These are phyloP conservation scores for Terfezia boudieri DNA, from an alignment of 495 filamentous ascomycete species.

Conservation along the genomic window DNA sequence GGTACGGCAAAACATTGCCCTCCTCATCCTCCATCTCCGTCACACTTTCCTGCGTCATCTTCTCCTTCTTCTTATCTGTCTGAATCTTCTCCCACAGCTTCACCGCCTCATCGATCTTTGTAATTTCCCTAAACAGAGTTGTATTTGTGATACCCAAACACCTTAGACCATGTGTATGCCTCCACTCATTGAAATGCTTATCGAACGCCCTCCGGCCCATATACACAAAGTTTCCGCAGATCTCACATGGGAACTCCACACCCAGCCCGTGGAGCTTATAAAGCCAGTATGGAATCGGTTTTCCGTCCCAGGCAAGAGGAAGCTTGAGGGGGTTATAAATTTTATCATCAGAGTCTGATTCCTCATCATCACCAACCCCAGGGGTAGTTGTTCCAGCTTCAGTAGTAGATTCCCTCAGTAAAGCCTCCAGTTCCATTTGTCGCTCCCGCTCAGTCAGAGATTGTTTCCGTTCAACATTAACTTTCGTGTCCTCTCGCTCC, in stretches of 20 bases:
- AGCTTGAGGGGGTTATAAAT: slow-evolving; percentile 95
- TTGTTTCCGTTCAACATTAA: slow-evolving; percentile 83
- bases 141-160: slow-evolving; percentile 87
- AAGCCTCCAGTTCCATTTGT: slow-evolving; percentile 71
- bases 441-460: slow-evolving; percentile 92
- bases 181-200: slow-evolving; percentile 89
- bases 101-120: slow-evolving; percentile 66
- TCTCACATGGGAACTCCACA: slow-evolving; percentile 85
- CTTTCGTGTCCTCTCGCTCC: slow-evolving; percentile 61
- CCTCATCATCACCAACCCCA: slow-evolving; percentile 26
- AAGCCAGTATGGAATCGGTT: slow-evolving; percentile 96
- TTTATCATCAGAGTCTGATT: slow-evolving; percentile 47
- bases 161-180: slow-evolving; percentile 80
- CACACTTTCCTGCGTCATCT: slow-evolving; percentile 51
- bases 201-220: slow-evolving; percentile 90
- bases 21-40: slow-evolving; percentile 97
- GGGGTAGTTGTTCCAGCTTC: slow-evolving; percentile 21
- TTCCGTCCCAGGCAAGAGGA: slow-evolving; percentile 90
- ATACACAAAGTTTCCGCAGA: slow-evolving; percentile 95
- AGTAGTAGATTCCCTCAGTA: slow-evolving; percentile 21
- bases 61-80: slow-evolving; percentile 58
- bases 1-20: slow-evolving; percentile 96
- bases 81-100: slow-evolving; percentile 86
- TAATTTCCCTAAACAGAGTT: slow-evolving; percentile 83
- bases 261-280: slow-evolving; percentile 92